phyloP scores from a whole-genome alignment of 306 rosid genomes.

The Dalbergia cochinchinensis region DNA sequence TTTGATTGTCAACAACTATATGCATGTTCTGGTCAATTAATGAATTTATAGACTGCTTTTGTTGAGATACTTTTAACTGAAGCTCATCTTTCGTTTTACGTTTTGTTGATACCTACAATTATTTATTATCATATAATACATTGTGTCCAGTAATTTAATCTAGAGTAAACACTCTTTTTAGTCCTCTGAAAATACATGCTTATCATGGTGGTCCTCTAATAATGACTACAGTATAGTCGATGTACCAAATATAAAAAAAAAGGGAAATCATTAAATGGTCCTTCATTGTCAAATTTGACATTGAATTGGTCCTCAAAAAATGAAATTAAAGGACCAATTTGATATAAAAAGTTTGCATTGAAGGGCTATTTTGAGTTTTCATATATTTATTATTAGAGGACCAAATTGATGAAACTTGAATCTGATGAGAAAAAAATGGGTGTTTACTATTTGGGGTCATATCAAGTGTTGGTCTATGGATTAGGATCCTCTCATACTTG shows the following conservation, averaged over 20 bases:
- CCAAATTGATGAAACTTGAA: not conserved
- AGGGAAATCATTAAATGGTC: not conserved
- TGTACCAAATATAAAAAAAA: not conserved
- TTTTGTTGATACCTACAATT: not conserved
- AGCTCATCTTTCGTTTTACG: constrained; percentile 9
- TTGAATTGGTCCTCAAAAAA: not conserved
- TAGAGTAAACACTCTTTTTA: not conserved
- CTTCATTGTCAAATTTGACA: too few species aligned
- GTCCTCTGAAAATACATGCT: not conserved
- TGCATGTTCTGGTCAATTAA: constrained; percentile 38
- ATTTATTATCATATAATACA: not conserved
- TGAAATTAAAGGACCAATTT: not conserved
- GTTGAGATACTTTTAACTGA: not conserved
- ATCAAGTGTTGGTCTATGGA: not conserved
- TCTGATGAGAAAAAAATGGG: not conserved
- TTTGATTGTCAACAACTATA: constrained; percentile 24
- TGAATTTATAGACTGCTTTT: constrained; percentile 2
- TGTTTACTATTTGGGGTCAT: not conserved
- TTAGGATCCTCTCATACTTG: too few species aligned
- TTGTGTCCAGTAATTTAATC: not conserved
- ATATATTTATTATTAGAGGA: not conserved
- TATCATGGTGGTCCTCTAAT: not conserved
- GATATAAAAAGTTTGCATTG: not conserved
- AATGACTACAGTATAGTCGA: not conserved
- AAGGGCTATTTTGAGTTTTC: not conserved